Conservation (phyloP, 371 early-diverging fungal genomes). For the Rhizopus sp. region DNA sequence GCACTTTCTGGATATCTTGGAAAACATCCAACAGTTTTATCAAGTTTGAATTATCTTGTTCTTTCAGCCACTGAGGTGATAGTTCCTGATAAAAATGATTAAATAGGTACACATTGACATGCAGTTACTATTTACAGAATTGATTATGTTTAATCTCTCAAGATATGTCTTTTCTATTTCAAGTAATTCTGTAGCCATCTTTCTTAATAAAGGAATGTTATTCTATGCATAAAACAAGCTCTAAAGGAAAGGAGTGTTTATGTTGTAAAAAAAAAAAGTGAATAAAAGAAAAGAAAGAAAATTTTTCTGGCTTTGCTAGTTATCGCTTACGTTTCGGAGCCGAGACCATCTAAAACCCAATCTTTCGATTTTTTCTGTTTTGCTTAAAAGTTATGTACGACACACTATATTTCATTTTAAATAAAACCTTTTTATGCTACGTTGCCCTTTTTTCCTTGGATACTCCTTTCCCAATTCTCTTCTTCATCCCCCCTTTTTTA, state of each 20-base stretch:
- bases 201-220: slow-evolving; percentile 9
- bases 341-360: too few relatives aligned
- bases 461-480: too few relatives aligned
- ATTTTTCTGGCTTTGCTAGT: too few relatives aligned
- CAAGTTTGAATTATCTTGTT: slow-evolving; percentile 25
- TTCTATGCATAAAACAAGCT: too few relatives aligned
- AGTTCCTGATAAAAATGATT: slow-evolving; percentile 17
- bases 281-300: slow-evolving; percentile 6
- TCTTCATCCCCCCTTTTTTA: too few relatives aligned
- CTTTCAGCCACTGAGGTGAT: slow-evolving; percentile 30
- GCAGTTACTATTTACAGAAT: slow-evolving; percentile 17
- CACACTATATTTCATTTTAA: too few relatives aligned
- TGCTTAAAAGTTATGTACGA: too few relatives aligned
- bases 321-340: too few relatives aligned
- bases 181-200: slow-evolving; percentile 11
- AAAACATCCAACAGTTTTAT: slow-evolving; percentile 21
- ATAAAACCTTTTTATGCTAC: too few relatives aligned
- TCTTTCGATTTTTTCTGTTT: too few relatives aligned
- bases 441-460: too few relatives aligned
- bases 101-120: background rate
- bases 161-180: slow-evolving; percentile 34
- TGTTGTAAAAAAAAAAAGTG: slow-evolving; percentile 7
- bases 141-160: slow-evolving; percentile 23
- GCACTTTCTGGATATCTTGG: slow-evolving; percentile 26
- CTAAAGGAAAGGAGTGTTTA: slow-evolving; percentile 4